These are phyloP conservation scores for Colletotrichum siamense DNA, from an alignment of 2,329 filamentous ascomycete genomes.

Conservation along the genomic window DNA sequence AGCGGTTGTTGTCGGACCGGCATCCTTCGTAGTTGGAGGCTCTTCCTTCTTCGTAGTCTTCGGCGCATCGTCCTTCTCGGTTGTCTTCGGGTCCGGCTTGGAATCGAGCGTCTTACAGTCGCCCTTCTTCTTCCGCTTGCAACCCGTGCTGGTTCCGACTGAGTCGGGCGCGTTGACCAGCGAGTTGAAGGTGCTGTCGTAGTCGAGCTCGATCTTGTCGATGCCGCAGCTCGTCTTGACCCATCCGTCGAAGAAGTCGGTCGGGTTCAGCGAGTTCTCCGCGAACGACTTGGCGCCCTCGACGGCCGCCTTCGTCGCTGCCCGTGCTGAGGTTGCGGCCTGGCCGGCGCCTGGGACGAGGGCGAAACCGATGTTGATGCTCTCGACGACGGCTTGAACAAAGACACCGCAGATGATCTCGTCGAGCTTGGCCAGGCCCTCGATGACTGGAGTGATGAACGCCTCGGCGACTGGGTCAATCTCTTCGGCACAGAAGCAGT, in stretches of 20 bases:
- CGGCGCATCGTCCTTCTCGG: background rate
- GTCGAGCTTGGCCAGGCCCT: background rate
- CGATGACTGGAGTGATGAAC: background rate
- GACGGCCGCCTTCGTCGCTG: background rate
- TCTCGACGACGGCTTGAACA: background rate
- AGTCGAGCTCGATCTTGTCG: background rate
- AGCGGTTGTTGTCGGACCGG: background rate
- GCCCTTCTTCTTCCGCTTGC: background rate
- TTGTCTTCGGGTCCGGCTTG: background rate
- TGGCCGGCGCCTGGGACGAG: background rate
- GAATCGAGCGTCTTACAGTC: background rate
- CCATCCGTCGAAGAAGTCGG: background rate
- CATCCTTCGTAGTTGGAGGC: background rate
- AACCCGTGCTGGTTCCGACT: background rate
- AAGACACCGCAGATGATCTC: background rate
- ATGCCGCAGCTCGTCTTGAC: background rate
- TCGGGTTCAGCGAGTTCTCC: background rate
- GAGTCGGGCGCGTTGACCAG: background rate
- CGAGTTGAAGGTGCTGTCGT: background rate
- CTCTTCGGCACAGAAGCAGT: background rate
- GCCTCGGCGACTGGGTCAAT: background rate
- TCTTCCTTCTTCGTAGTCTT: background rate
- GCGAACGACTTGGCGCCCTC: background rate
- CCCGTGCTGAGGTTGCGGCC: background rate
- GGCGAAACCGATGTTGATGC: background rate